Conservation (phyloP, 2,329 filamentous ascomycete genomes). For the Pyricularia sp. region DNA sequence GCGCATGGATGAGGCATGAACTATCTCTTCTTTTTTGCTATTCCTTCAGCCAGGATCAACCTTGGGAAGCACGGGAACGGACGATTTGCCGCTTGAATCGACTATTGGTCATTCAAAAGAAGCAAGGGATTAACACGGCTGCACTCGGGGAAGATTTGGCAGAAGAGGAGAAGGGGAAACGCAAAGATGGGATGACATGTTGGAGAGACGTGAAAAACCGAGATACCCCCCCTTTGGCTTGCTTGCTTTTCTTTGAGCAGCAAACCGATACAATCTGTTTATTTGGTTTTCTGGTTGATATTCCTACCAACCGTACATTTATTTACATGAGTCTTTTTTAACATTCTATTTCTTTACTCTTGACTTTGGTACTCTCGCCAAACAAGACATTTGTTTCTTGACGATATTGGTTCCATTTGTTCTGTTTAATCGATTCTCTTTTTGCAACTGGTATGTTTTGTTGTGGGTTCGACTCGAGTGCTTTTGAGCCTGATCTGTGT, state of each 20-base stretch:
- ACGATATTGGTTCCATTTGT: not conserved
- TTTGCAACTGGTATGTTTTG: not conserved
- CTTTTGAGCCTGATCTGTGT: not conserved
- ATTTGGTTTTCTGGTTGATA: conserved; percentile 1
- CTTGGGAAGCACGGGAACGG: not conserved
- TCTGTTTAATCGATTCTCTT: not conserved
- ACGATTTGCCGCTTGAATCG: not conserved
- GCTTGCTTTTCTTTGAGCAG: not conserved
- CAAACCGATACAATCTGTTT: conserved; percentile 3
- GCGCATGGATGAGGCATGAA: conserved; percentile 5
- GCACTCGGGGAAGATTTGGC: not conserved
- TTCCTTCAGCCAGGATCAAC: conserved; percentile 2
- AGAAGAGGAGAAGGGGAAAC: conserved; percentile 11
- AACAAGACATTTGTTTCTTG: not conserved
- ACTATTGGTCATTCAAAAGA: not conserved
- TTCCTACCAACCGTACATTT: not conserved
- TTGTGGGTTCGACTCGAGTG: not conserved
- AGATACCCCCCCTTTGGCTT: conserved; percentile 6
- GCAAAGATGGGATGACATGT: conserved; percentile 3
- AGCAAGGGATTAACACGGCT: not conserved
- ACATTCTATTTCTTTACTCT: not conserved
- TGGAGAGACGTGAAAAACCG: conserved; percentile 7
- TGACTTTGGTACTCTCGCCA: not conserved
- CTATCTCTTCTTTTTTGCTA: not conserved
- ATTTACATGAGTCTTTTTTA: not conserved